Evolutionary conservation across 768 basidiomycete genomes (phyloP), one percentile per base, ranked within the genome.

Genomic region (Rhizopogon rudus): DNA sequence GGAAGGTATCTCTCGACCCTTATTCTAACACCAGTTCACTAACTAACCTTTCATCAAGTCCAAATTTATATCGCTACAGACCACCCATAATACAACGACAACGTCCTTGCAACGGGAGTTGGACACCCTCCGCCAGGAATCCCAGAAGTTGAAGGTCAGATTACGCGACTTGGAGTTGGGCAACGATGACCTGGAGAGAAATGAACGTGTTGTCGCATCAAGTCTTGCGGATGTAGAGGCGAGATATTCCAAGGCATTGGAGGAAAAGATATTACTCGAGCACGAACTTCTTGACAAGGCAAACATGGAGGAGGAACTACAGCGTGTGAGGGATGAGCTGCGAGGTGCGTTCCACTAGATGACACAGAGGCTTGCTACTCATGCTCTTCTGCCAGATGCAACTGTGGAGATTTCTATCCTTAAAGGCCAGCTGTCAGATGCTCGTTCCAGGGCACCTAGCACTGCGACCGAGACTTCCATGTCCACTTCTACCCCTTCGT

Each of bases 191-290:
- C 77, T 99, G 55, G 97, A 98, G 68, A 81, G 94, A 59, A 95
- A 89, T 69, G 96, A 98, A 67, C 83, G 97, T 29, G 90, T 89
- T 50, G 87, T 91, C 41, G 82, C 88, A 8, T 91, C 88, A 48
- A 89, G 82, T 62, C 72, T 95, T 62, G 88, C 87, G 4, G 89
- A 91, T 66, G 77, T 92, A 63, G 94, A 97, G 73, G 76, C 82
- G 61, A 93, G 88, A 68, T 96, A 98, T 73, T 86, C 93, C 56
- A 82, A 86, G 52, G 89, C 88, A 1, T 76, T 98, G 35, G 97
- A 99, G 71, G 94, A 98, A 75, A 98, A 98, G 74, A 98, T 98
- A 53, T 74, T 99, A 28, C 80, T 98, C 39, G 97, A 99, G 70
- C 93, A 98, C 60, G 97, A 99, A 64, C 77, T 98, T 33, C 74